phyloP scores from a whole-genome alignment of 306 rosid genomes.

The Trichosanthes truncata region DNA sequence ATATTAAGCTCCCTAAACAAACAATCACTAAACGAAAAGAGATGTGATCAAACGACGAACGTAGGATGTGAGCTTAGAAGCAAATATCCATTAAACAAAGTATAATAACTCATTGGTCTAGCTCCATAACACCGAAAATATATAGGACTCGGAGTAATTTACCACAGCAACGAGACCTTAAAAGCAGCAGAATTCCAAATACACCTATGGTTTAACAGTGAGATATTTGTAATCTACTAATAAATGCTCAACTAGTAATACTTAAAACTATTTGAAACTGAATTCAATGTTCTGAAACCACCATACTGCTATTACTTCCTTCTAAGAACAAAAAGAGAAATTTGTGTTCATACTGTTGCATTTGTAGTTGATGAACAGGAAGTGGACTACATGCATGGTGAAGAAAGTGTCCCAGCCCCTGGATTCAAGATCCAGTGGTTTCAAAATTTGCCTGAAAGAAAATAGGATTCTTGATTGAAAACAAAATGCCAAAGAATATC shows the following conservation, averaged over 20 bases:
- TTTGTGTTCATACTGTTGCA: too few species aligned
- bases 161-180: not conserved
- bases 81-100: not conserved
- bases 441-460: too few species aligned
- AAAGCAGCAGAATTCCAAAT: not conserved
- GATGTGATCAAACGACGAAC: too few species aligned
- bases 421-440: not conserved
- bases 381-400: not conserved
- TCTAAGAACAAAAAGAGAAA: too few species aligned
- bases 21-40: too few species aligned
- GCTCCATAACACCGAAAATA: not conserved
- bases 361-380: too few species aligned
- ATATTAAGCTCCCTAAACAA: too few species aligned
- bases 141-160: not conserved
- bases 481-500: not conserved
- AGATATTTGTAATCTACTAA: not conserved
- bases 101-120: not conserved
- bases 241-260: not conserved
- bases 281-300: not conserved
- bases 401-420: not conserved
- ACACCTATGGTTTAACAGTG: not conserved
- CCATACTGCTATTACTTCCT: not conserved
- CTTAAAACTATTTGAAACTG: too few species aligned
- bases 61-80: too few species aligned
- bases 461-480: too few species aligned